Base-by-base conservation (phyloP, 2,329 filamentous ascomycete species). In the Arthrobotrys sphaeroides region DNA sequence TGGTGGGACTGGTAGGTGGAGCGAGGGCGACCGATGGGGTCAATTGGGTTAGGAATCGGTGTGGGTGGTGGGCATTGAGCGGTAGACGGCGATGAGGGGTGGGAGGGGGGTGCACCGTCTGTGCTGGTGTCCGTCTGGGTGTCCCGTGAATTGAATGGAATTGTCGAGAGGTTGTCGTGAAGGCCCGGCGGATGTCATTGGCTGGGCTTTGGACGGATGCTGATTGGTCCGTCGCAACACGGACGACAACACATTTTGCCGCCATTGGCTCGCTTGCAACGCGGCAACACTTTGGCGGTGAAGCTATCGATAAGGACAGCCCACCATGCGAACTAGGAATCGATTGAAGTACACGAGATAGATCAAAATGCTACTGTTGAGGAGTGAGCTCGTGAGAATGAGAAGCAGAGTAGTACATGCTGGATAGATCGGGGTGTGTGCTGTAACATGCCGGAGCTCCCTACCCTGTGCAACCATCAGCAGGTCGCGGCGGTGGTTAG, bases 181-280 rank as follows among this genome's bases (percentile, higher is more conserved):
- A 59, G 53, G 28, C 24, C n/a, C 33, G 47, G 40, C 20, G 61
- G 12, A 24, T 55, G 61, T 49, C 45, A 67, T 67, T 67, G 62
- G 62, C 47, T 57, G 26, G 45, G 16, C n/a, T 26, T 51, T 43
- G 40, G 40, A 22, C 6, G 5, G 45, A 4, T 28, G 45, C 5
- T 51, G 45, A 51, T 51, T 51, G n/a, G n/a, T n/a, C n/a, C n/a
- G n/a, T n/a, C n/a, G n/a, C n/a, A n/a, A n/a, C n/a, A n/a, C n/a
- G n/a, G n/a, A n/a, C n/a, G n/a, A n/a, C n/a, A n/a, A n/a, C n/a
- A n/a, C n/a, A n/a, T n/a, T n/a, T n/a, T n/a, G n/a, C n/a, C n/a
- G n/a, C n/a, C n/a, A n/a, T n/a, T n/a, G 45, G 28, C 24, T 64
- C 16, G 36, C 22, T 24, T 33, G 26, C 62, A 67, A 67, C 62